Percentiles rank a stretch among this genome's conserved stretches.
Conservation (phyloP, 1,139 yeast species). For the Pichia sp. region DNA sequence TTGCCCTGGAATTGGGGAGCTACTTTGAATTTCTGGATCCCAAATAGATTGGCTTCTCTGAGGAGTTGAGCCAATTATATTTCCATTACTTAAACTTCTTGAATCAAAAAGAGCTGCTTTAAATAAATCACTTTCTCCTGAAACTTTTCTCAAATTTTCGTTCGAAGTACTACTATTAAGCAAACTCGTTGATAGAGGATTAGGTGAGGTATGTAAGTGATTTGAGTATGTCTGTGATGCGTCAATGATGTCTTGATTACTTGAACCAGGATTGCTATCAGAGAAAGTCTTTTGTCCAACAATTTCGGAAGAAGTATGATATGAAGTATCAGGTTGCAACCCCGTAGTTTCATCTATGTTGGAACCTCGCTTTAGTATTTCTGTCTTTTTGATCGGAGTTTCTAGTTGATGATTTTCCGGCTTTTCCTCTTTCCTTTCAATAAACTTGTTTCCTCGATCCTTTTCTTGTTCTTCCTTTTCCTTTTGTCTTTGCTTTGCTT, state of each 20-base stretch:
- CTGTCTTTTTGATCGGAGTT: background rate
- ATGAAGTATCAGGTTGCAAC: too few species aligned
- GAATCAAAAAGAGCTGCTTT: slow-evolving; percentile 5
- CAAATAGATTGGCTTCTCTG: slow-evolving; percentile 1
- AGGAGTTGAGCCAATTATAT: background rate
- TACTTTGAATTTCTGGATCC: background rate
- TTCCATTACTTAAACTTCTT: background rate
- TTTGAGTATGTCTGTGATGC: too few species aligned
- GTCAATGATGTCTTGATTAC: background rate
- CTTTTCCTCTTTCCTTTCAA: background rate
- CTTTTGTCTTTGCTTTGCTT: background rate
- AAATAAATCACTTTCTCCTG: background rate
- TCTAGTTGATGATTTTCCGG: background rate
- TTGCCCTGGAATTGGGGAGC: background rate
- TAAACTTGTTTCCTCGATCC: background rate
- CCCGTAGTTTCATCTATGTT: too few species aligned
- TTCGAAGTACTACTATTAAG: too few species aligned
- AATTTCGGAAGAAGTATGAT: too few species aligned
- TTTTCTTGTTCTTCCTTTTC: slow-evolving; percentile 15
- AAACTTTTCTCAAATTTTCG: background rate
- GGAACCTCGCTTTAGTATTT: too few species aligned
- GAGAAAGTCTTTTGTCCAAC: too few species aligned
- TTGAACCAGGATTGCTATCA: background rate
- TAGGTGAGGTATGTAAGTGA: too few species aligned
- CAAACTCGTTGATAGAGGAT: too few species aligned